These are phyloP conservation scores for Podospora tetraspora DNA, from an alignment of 495 filamentous ascomycete genomes.

Conservation along the genomic window DNA sequence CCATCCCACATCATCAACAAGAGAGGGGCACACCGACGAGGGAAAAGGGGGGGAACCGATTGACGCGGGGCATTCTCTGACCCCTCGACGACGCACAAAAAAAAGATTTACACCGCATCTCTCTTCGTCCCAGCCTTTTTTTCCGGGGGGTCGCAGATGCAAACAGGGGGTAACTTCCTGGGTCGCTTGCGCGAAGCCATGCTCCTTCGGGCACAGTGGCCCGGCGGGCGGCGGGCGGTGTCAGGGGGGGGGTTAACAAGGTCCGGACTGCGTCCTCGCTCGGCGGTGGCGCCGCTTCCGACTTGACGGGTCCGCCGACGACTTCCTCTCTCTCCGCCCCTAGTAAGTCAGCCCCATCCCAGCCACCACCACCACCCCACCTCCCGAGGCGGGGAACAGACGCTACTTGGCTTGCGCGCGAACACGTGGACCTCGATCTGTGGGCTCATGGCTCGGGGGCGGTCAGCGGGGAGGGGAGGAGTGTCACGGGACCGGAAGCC, in stretches of 20 bases:
- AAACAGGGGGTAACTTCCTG: neutral
- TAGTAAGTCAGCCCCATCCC: neutral
- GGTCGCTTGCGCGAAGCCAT: neutral
- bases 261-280: neutral
- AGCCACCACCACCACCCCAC: neutral
- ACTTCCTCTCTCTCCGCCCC: neutral
- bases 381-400: neutral
- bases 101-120: neutral
- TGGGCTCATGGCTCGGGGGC: neutral
- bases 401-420: neutral
- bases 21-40: neutral
- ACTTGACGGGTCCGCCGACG: constrained; percentile 6
- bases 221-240: neutral
- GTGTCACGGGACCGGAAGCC: neutral
- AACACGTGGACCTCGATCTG: neutral
- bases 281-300: constrained; percentile 13
- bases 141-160: neutral
- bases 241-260: neutral
- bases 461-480: neutral
- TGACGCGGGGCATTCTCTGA: neutral
- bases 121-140: neutral
- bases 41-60: neutral
- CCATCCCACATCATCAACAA: neutral
- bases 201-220: constrained; percentile 3
- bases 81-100: neutral